Percentiles rank a stretch among this genome's conserved stretches.
Evolutionary conservation across 371 early-diverging fungal species (phyloP).

Genomic region (Vittaforma corneae): DNA sequence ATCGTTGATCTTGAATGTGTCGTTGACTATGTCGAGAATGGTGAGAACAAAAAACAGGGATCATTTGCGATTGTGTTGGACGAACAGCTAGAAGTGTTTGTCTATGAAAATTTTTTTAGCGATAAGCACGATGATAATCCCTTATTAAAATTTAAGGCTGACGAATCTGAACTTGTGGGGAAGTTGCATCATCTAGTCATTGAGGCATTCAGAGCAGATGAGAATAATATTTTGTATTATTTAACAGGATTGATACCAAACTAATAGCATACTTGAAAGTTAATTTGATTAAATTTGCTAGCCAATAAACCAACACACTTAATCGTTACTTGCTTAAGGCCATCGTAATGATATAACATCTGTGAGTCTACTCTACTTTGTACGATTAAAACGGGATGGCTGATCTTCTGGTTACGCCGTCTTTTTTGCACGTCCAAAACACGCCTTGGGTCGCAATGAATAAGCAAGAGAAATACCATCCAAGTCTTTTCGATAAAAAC

Average conservation of each 20-base stretch:
- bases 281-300: not conserved
- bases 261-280: not conserved
- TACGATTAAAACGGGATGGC: no score
- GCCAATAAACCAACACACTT: slow-evolving; percentile 1
- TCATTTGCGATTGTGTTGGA: slow-evolving; percentile 8
- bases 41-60: slow-evolving; percentile 4
- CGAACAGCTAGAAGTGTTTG: not conserved
- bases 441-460: no score
- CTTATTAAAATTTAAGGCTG: not conserved
- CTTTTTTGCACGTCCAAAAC: no score
- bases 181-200: slow-evolving; percentile 29
- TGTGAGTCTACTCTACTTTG: no score
- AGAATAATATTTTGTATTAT: slow-evolving; percentile 35
- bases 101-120: slow-evolving; percentile 17
- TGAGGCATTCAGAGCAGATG: slow-evolving; percentile 39
- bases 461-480: slow-evolving; percentile 21
- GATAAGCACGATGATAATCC: not conserved
- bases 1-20: slow-evolving; percentile 1
- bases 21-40: slow-evolving; percentile 23
- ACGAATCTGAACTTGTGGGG: slow-evolving; percentile 6
- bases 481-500: slow-evolving; percentile 28
- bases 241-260: slow-evolving; percentile 16
- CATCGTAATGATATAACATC: no score
- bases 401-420: no score
- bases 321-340: no score